Conservation (phyloP, 257 asterid genomes). For the Solanum clarkiae region DNA sequence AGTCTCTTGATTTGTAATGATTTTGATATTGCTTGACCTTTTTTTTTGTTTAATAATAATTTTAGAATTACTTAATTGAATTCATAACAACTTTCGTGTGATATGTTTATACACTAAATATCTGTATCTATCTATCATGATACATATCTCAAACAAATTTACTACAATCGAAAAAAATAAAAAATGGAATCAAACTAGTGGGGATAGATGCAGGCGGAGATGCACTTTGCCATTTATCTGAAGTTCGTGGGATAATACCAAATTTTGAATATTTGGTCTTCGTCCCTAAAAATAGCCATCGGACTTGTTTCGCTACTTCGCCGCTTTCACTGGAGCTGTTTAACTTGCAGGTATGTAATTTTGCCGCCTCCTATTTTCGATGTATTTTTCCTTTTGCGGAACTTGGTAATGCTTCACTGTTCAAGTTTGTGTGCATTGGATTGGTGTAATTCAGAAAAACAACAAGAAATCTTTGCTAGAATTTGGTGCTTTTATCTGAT, state of each 20-base stretch:
- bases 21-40: no score
- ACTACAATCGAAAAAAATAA: no score
- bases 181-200: background rate
- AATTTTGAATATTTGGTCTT: background rate
- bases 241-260: background rate
- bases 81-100: no score
- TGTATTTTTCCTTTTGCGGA: background rate
- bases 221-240: background rate
- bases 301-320: background rate
- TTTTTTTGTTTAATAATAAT: no score
- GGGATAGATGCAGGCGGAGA: background rate
- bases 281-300: background rate
- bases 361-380: background rate
- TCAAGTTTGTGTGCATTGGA: background rate
- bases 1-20: accelerated
- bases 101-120: no score
- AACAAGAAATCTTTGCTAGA: background rate
- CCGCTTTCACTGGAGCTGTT: background rate
- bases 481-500: background rate
- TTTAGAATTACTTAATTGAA: no score
- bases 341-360: background rate
- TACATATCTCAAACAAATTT: no score
- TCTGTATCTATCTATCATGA: no score
- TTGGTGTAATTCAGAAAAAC: background rate
- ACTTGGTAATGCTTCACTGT: background rate